A percentile compares a stretch with the other conserved stretches of the same genome.
phyloP scores from a whole-genome alignment of 2,329 filamentous ascomycete species.

The Aspergillus ibericus region DNA sequence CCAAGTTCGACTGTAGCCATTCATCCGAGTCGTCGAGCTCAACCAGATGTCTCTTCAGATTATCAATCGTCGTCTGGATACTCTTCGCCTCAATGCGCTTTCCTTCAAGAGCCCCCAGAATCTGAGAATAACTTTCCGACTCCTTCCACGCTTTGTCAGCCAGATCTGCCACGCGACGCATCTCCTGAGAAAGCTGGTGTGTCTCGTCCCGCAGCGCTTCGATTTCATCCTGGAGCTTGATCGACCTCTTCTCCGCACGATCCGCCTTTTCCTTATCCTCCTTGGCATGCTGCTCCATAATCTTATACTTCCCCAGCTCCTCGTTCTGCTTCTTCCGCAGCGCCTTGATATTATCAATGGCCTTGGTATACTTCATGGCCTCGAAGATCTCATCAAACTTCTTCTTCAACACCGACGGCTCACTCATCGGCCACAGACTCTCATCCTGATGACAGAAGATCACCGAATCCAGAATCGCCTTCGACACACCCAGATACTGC shows the following conservation, averaged over 20 bases:
- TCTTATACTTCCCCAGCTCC: slow-evolving; percentile 70
- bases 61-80: slow-evolving; percentile 68
- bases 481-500: slow-evolving; percentile 81
- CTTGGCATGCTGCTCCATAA: slow-evolving; percentile 75
- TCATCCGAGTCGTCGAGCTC: slow-evolving; percentile 78
- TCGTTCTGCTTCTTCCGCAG: slow-evolving; percentile 80
- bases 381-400: slow-evolving; percentile 98
- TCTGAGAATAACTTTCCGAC: slow-evolving; percentile 70
- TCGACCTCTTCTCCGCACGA: slow-evolving; percentile 64
- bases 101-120: slow-evolving; percentile 72
- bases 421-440: slow-evolving; percentile 93
- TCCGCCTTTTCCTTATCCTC: slow-evolving; percentile 82
- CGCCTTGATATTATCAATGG: slow-evolving; percentile 89
- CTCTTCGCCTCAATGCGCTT: slow-evolving; percentile 74
- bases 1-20: slow-evolving; percentile 68
- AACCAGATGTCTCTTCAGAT: slow-evolving; percentile 70
- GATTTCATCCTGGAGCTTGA: slow-evolving; percentile 63
- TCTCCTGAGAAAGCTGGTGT: slow-evolving; percentile 54
- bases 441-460: slow-evolving; percentile 99
- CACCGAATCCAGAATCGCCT: slow-evolving; percentile 86
- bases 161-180: slow-evolving; percentile 47
- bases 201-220: slow-evolving; percentile 61
- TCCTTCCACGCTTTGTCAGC: slow-evolving; percentile 69
- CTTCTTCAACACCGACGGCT: slow-evolving; percentile 82
- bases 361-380: slow-evolving; percentile 93